These are phyloP conservation scores for Tricholoma furcatifolium DNA, from an alignment of 768 basidiomycete species.

Conservation along the genomic window DNA sequence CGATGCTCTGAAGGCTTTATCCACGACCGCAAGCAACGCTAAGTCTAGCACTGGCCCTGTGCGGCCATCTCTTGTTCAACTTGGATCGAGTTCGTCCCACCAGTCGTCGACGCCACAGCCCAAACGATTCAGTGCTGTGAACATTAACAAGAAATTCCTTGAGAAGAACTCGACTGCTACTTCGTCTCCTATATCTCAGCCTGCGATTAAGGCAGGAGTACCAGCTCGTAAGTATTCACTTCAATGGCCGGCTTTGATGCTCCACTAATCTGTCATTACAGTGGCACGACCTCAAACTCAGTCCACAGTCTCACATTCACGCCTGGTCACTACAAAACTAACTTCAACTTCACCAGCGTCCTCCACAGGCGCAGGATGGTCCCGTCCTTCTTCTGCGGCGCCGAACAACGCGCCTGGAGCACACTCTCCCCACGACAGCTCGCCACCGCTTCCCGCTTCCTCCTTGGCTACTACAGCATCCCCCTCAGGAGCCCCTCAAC, in stretches of 20 bases:
- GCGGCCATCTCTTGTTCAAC: slow-evolving; percentile 46
- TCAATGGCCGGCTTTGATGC: not conserved
- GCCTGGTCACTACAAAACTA: slow-evolving; percentile 84
- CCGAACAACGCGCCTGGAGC: slow-evolving; percentile 46
- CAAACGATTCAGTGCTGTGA: slow-evolving; percentile 87
- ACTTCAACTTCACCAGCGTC: slow-evolving; percentile 64
- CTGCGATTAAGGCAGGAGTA: slow-evolving; percentile 48
- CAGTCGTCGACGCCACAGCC: slow-evolving; percentile 43
- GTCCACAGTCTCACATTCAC: slow-evolving; percentile 62
- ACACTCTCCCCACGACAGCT: slow-evolving; percentile 46
- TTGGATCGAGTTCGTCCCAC: slow-evolving; percentile 36
- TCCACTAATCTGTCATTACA: slow-evolving; percentile 16
- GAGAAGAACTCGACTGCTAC: slow-evolving; percentile 77
- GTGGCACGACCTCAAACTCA: slow-evolving; percentile 60
- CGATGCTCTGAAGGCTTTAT: slow-evolving; percentile 20
- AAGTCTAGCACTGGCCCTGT: slow-evolving; percentile 26
- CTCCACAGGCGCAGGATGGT: slow-evolving; percentile 68
- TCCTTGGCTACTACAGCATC: slow-evolving; percentile 29
- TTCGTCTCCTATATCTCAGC: slow-evolving; percentile 41
- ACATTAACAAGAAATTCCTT: slow-evolving; percentile 96
- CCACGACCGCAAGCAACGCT: slow-evolving; percentile 17
- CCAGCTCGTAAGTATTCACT: slow-evolving; percentile 45
- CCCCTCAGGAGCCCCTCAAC: slow-evolving; percentile 39
- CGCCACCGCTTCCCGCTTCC: slow-evolving; percentile 36
- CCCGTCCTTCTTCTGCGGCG: slow-evolving; percentile 72